phyloP scores from a whole-genome alignment of 768 basidiomycete species.

The Sarcomyxa edulis region DNA sequence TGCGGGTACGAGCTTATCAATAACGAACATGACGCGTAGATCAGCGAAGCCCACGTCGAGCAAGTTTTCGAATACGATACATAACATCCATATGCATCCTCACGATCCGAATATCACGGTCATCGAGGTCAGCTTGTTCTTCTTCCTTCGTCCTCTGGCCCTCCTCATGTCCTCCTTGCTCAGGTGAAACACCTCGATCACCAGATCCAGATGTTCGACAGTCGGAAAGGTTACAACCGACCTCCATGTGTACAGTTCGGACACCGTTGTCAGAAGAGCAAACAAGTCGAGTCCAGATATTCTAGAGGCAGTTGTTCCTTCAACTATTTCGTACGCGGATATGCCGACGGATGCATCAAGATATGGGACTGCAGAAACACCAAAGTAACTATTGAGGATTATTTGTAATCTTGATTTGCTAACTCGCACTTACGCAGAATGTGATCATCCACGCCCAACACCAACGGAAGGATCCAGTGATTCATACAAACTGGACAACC shows the following conservation, averaged over 20 bases:
- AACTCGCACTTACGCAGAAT: conserved; percentile 20
- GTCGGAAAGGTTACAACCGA: conserved; percentile 32
- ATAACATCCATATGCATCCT: conserved; percentile 43
- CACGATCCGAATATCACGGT: conserved; percentile 35
- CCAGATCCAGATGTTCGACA: conserved; percentile 47
- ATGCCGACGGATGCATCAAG: conserved; percentile 34
- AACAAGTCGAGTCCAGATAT: conserved; percentile 17
- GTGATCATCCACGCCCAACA: conserved; percentile 27
- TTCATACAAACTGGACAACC: conserved; percentile 35
- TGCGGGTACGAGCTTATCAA: conserved; percentile 26
- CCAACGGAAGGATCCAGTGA: conserved; percentile 25
- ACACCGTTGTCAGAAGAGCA: conserved; percentile 19
- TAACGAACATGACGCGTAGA: conserved; percentile 31
- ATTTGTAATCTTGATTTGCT: no score
- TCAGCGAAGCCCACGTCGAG: conserved; percentile 19
- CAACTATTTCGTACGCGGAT: conserved; percentile 41
- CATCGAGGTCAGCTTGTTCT: conserved; percentile 37
- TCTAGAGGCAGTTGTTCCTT: conserved; percentile 34
- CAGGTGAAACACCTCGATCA: conserved; percentile 45
- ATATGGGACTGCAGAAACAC: conserved; percentile 47
- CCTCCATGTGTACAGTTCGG: conserved; percentile 41
- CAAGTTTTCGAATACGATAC: conserved; percentile 30
- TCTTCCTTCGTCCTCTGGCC: no score
- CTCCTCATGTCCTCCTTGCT: conserved; percentile 9
- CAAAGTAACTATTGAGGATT: conserved; percentile 29